phyloP scores from a whole-genome alignment of 2,329 filamentous ascomycete genomes.

The Fusarium hostae region DNA sequence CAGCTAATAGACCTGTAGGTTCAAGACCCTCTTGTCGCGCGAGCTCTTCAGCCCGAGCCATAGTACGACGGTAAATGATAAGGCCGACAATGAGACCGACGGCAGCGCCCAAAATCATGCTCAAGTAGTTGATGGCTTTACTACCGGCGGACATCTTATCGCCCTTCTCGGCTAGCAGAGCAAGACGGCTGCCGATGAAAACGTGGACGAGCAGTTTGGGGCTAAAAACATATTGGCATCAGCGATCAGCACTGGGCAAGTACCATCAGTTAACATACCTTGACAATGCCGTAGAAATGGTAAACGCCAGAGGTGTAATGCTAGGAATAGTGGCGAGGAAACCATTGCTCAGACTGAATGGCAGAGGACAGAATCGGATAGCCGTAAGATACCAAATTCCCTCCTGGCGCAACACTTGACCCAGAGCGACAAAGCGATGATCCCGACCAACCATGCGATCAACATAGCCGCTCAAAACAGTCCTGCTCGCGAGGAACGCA shows the following conservation, averaged over 20 bases:
- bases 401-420: constrained; percentile 88
- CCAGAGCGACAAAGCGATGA: constrained; percentile 86
- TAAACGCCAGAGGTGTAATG: constrained; percentile 80
- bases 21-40: constrained; percentile 56
- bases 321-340: constrained; percentile 94
- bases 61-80: constrained; percentile 82
- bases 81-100: constrained; percentile 82
- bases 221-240: constrained; percentile 47
- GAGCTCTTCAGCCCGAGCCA: constrained; percentile 70
- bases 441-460: constrained; percentile 83
- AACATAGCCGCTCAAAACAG: constrained; percentile 81
- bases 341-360: constrained; percentile 93
- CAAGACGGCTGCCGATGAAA: constrained; percentile 88
- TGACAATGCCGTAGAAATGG: constrained; percentile 82
- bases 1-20: constrained; percentile 40
- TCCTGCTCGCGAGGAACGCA: constrained; percentile 84
- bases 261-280: constrained; percentile 53
- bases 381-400: constrained; percentile 89
- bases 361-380: constrained; percentile 91
- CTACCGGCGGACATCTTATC: constrained; percentile 83
- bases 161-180: constrained; percentile 82
- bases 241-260: not conserved
- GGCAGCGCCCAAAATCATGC: constrained; percentile 77
- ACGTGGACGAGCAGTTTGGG: constrained; percentile 93
- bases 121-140: constrained; percentile 84